A percentile compares a stretch with the other conserved stretches of the same genome.
Evolutionary conservation across 2,329 filamentous ascomycete species (phyloP).

Genomic region (Phoma herbarum): DNA sequence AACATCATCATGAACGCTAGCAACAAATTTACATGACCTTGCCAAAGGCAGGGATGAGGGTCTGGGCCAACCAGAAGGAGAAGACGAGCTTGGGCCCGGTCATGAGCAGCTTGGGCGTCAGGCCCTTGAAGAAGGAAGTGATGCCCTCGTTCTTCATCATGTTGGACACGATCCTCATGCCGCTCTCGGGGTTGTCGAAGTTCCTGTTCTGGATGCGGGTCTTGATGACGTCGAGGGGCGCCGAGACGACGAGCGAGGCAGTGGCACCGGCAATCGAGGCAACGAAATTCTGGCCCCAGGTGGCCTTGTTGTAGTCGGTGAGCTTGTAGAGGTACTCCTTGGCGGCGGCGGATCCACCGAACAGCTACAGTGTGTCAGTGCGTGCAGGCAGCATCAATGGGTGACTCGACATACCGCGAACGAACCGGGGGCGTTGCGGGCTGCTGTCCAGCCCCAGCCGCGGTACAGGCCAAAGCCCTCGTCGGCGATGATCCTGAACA

Average conservation of each 20-base stretch:
- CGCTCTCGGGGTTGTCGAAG: slow-evolving; percentile 96
- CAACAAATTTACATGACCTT: slow-evolving; percentile 62
- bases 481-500: slow-evolving; percentile 88
- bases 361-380: slow-evolving; percentile 68
- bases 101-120: slow-evolving; percentile 98
- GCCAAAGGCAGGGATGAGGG: slow-evolving; percentile 91
- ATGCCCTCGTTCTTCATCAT: slow-evolving; percentile 93
- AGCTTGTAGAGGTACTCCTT: slow-evolving; percentile 96
- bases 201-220: slow-evolving; percentile 98
- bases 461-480: slow-evolving; percentile 96
- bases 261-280: slow-evolving; percentile 95
- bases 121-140: slow-evolving; percentile 93
- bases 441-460: slow-evolving; percentile 97
- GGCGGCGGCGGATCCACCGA: slow-evolving; percentile 95
- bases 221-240: slow-evolving; percentile 98
- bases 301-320: slow-evolving; percentile 92
- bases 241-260: slow-evolving; percentile 94
- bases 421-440: slow-evolving; percentile 93
- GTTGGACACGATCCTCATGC: slow-evolving; percentile 87
- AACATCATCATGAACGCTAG: slow-evolving; percentile 29
- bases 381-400: background rate
- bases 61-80: slow-evolving; percentile 99
- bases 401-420: slow-evolving; percentile 76
- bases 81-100: slow-evolving; percentile 98
- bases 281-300: slow-evolving; percentile 96